phyloP scores from a whole-genome alignment of 2,329 filamentous ascomycete species.

The Phyllosticta citribraziliensis region DNA sequence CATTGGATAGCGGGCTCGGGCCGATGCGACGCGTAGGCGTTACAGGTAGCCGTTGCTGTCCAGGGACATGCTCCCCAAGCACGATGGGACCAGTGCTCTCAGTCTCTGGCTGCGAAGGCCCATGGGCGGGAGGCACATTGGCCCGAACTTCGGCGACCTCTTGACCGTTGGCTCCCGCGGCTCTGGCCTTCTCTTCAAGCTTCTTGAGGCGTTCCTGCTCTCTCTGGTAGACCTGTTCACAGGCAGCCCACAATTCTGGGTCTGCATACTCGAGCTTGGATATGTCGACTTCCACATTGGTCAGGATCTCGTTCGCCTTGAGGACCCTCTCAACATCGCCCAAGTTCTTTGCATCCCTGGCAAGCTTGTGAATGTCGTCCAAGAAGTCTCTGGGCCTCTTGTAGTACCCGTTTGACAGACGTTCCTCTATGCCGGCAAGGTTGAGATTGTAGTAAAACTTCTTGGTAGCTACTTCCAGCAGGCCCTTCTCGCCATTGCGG shows the following conservation, averaged over 20 bases:
- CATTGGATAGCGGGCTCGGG: constrained; percentile 51
- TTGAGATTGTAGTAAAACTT: constrained; percentile 96
- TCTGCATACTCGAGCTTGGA: constrained; percentile 59
- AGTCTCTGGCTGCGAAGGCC: constrained; percentile 21
- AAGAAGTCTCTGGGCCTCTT: constrained; percentile 83
- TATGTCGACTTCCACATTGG: constrained; percentile 92
- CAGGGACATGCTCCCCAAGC: constrained; percentile 56
- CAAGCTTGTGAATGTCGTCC: constrained; percentile 73
- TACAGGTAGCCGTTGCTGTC: constrained; percentile 35
- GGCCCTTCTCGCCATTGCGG: constrained; percentile 63
- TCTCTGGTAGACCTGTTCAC: constrained; percentile 66
- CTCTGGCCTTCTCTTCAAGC: constrained; percentile 40
- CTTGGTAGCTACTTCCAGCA: constrained; percentile 63
- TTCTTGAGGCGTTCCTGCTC: constrained; percentile 55
- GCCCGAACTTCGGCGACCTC: constrained; percentile 31
- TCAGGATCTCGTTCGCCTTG: constrained; percentile 81
- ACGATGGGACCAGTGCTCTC: constrained; percentile 37
- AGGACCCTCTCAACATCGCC: constrained; percentile 76
- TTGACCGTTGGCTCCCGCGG: constrained; percentile 26
- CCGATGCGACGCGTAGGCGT: constrained; percentile 45
- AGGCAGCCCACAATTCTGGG: constrained; percentile 57
- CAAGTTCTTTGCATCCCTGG: constrained; percentile 71
- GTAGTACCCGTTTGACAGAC: constrained; percentile 95
- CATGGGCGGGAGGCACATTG: constrained; percentile 30
- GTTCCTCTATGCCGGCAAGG: constrained; percentile 84